Base-by-base conservation (phyloP, 495 filamentous ascomycete species). In the Pyrenopolyporus hunteri region DNA sequence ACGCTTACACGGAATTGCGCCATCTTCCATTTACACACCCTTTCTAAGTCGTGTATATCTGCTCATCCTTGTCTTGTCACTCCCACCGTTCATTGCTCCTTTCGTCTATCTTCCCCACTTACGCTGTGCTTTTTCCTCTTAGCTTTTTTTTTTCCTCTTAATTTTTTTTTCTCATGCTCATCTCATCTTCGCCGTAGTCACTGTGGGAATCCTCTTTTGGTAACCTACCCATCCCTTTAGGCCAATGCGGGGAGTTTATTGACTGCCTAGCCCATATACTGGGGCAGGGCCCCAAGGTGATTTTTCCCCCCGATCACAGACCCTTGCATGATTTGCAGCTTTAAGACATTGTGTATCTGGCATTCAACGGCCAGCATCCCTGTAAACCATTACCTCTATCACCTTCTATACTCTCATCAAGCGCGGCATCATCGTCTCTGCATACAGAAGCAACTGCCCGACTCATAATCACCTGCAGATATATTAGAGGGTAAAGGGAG, bases 271-370 rank as follows among this genome's bases (percentile, higher is more conserved):
- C 54, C 39, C 45, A 56, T 37, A 60, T 22, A 57, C 51, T 60
- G 55, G 60, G 60, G 55, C 63, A 64, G 33, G 32, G 63, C 69
- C 66, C 63, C 46, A 53, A 52, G 35, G 46, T 62, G 36, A 56
- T 50, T 64, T 45, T 57, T 59, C 45, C 23, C 57, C 47, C 59
- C 58, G 49, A 59, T 47, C 66, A 62, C 63, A 66, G 57, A 71
- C 60, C 69, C 69, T 71, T 71, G 69, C 69, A 71, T 71, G 66
- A 71, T 71, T 71, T 71, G 66, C 69, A 71, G 66, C 49, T 67
- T 53, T 57, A 58, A 71, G 69, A 71, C 69, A 71, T 64, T 63
- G 50, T 42, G 40, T 48, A 65, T 67, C 51, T 63, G 51, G 69
- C 59, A 69, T 67, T 64, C 57, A 71, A 69, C 66, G 69, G 63